These are phyloP conservation scores for Arthrinium phaeospermum DNA, from an alignment of 2,329 filamentous ascomycete species.

Conservation along the genomic window DNA sequence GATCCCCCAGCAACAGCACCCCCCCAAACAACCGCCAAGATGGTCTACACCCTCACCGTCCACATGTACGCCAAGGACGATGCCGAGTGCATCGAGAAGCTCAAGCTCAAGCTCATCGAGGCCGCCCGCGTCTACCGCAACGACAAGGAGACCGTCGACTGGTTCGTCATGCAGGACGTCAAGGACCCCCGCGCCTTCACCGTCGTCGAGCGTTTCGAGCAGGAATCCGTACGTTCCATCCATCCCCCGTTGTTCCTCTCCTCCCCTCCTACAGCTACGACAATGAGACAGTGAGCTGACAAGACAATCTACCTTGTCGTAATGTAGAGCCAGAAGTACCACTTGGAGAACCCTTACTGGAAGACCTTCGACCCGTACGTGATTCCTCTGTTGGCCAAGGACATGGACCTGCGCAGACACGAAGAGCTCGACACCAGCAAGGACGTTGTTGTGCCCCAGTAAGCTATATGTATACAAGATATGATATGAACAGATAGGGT, in stretches of 20 bases:
- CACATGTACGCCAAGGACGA: slow-evolving; percentile 74
- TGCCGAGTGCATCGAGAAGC: slow-evolving; percentile 65
- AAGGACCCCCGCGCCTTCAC: slow-evolving; percentile 73
- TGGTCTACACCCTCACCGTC: slow-evolving; percentile 74
- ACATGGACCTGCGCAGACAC: slow-evolving; percentile 72
- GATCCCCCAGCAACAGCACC: not conserved
- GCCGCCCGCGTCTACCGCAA: slow-evolving; percentile 75
- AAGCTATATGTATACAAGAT: not conserved
- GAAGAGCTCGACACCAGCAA: slow-evolving; percentile 62
- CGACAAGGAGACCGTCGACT: slow-evolving; percentile 72
- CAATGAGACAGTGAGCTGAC: not conserved
- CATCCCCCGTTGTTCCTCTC: not conserved
- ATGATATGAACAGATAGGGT: not conserved
- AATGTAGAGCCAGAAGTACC: slow-evolving; percentile 62
- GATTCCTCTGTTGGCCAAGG: slow-evolving; percentile 67
- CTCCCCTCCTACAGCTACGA: not conserved
- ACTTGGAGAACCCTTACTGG: slow-evolving; percentile 74
- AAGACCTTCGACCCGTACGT: slow-evolving; percentile 77
- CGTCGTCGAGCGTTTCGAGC: slow-evolving; percentile 75
- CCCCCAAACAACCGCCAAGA: slow-evolving; percentile 39
- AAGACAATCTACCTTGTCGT: not conserved
- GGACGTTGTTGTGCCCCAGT: slow-evolving; percentile 25
- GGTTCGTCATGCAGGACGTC: slow-evolving; percentile 80
- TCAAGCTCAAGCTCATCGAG: slow-evolving; percentile 75
- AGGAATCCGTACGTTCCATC: slow-evolving; percentile 60